Evolutionary conservation across 2,329 filamentous ascomycete species (phyloP), one percentile per base, ranked within the genome.

Genomic region (Aspergillus cejpii): DNA sequence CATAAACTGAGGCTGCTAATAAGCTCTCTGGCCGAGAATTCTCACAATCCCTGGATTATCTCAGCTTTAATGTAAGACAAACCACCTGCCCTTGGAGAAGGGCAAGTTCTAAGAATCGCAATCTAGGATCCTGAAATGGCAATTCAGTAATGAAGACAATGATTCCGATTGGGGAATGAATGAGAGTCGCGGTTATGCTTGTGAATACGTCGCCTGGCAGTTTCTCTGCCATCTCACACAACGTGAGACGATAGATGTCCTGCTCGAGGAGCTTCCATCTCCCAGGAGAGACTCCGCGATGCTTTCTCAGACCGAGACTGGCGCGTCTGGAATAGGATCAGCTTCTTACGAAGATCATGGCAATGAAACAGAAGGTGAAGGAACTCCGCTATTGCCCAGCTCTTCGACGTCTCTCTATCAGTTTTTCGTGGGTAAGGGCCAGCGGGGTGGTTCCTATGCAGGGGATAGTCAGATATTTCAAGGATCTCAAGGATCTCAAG

Each of bases 121-220:
- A 7, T 3, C 17, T 37, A 80, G 77, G 57, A 77, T 78, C 12
- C 56, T 80, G 33, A 78, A 77, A 60, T 77, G 74, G 55, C 73
- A 80, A 41, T 81, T 80, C 54, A 64, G 65, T 14, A 71, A 71
- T 10, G 60, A 71, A 3, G 72, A 75, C 31, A 19, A 20, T 33
- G 63, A 73, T 38, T 74, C 76, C 39, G 77, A 80, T 48, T 71
- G 74, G 45, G 77, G 75, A 1, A 64, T 81, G 21, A 78, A 79
- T 44, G 70, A 76, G 54, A 75, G 74, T 7, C 69, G 77, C 50
- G 78, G 74, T 11, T 70, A 74, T 56, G 78, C 78, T 4, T 81
- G 79, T 54, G 78, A 82, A 60, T 74, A 78, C 44, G 73, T 81
- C 6, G 78, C 78, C n/a, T 80, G 78, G 77, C 74, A 79, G 41